Percentiles rank a stretch among this genome's conserved stretches.
phyloP scores from a whole-genome alignment of 2,329 filamentous ascomycete genomes.

The Coniochaeta prunicola region DNA sequence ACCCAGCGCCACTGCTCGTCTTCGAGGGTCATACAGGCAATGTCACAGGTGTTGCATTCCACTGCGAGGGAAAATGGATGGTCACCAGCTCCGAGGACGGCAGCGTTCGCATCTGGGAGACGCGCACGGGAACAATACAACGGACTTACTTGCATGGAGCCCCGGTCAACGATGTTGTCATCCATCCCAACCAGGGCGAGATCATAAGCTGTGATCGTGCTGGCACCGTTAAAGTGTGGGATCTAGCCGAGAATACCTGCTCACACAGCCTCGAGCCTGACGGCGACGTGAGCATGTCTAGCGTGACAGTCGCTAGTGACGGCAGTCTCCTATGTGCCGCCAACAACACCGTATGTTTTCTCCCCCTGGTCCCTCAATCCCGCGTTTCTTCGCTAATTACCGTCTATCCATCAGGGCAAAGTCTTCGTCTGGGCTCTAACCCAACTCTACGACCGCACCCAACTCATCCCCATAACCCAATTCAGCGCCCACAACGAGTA shows the following conservation, averaged over 20 bases:
- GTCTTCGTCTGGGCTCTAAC: conserved; percentile 96
- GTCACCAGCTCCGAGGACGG: conserved; percentile 96
- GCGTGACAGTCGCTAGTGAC: conserved; percentile 92
- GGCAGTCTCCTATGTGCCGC: conserved; percentile 88
- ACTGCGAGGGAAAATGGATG: conserved; percentile 99
- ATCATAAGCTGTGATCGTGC: conserved; percentile 93
- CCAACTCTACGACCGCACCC: conserved; percentile 73
- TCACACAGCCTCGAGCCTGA: conserved; percentile 94
- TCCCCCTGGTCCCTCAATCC: not conserved
- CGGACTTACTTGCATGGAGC: conserved; percentile 86
- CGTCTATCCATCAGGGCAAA: conserved; percentile 63
- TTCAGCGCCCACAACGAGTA: conserved; percentile 90
- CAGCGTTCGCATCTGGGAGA: conserved; percentile 97
- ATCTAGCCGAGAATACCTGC: conserved; percentile 93
- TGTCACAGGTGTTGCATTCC: conserved; percentile 93
- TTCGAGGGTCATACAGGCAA: conserved; percentile 97
- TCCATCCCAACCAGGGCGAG: conserved; percentile 97
- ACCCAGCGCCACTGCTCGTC: conserved; percentile 83
- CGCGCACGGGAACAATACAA: conserved; percentile 75
- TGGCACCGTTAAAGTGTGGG: conserved; percentile 92
- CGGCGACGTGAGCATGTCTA: conserved; percentile 87
- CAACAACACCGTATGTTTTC: conserved; percentile 67
- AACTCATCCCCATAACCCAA: conserved; percentile 77
- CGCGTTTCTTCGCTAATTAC: not conserved
- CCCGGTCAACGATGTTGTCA: conserved; percentile 96